A percentile compares a stretch with the other conserved stretches of the same genome.
Evolutionary conservation across 2,329 filamentous ascomycete genomes (phyloP).

Genomic region (Sphaerulina vaccinii): DNA sequence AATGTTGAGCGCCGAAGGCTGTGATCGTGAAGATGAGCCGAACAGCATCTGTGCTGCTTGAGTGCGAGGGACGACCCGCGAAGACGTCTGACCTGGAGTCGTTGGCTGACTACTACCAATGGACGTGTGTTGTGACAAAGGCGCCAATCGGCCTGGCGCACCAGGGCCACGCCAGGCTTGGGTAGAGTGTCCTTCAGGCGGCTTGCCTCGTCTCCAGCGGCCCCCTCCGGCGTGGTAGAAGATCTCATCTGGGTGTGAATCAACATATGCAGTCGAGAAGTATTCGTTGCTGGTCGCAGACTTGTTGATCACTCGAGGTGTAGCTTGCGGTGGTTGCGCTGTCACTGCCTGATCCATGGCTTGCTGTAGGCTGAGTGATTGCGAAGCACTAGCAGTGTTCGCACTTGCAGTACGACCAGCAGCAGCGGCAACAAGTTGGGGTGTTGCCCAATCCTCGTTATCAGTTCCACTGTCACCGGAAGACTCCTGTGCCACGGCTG

Average conservation of each 20-base stretch:
- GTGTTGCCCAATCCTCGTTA: constrained; percentile 3
- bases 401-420: background rate
- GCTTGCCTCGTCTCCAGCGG: constrained; percentile 15
- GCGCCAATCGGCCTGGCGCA: background rate
- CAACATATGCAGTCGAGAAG: constrained; percentile 16
- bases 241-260: constrained; percentile 19
- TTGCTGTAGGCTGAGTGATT: background rate
- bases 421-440: background rate
- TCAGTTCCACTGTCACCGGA: constrained; percentile 6
- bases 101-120: no score
- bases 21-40: no score
- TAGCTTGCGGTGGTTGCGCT: background rate
- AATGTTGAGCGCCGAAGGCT: no score
- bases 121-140: no score
- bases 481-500: background rate
- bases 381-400: background rate
- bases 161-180: constrained; percentile 14
- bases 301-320: background rate
- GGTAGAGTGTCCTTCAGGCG: constrained; percentile 2
- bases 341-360: background rate
- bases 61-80: no score
- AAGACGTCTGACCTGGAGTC: no score
- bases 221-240: constrained; percentile 21
- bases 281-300: background rate
- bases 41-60: no score